Percentiles rank a stretch among this genome's conserved stretches.
Conservation (phyloP, 2,329 filamentous ascomycete genomes). For the Plenodomus lindquistii region DNA sequence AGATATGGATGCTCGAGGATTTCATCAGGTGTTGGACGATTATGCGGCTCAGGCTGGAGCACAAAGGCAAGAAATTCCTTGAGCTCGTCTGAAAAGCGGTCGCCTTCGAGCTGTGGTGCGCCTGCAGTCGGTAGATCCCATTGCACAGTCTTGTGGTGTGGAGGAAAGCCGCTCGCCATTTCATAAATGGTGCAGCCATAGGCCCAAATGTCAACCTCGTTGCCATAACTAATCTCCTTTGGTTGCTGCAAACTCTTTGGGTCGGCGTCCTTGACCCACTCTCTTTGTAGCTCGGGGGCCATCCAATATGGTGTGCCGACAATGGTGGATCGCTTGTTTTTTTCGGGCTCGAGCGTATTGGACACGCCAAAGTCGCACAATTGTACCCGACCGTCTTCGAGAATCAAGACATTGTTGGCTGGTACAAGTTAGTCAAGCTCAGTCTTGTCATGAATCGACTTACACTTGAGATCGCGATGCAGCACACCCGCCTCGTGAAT, state of each 20-base stretch:
- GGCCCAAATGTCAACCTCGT: slow-evolving; percentile 75
- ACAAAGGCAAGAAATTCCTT: slow-evolving; percentile 74
- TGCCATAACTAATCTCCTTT: slow-evolving; percentile 57
- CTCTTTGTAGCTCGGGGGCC: slow-evolving; percentile 69
- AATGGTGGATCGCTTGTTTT: slow-evolving; percentile 77
- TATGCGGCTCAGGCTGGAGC: slow-evolving; percentile 68
- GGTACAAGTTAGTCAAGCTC: no score
- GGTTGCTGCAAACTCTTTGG: slow-evolving; percentile 56
- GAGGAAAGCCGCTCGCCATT: slow-evolving; percentile 77
- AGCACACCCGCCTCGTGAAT: slow-evolving; percentile 69
- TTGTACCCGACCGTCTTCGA: slow-evolving; percentile 75
- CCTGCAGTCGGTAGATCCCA: slow-evolving; percentile 48
- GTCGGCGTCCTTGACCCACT: slow-evolving; percentile 60
- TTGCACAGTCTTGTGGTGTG: slow-evolving; percentile 58
- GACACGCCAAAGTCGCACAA: slow-evolving; percentile 86
- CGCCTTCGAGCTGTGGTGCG: slow-evolving; percentile 71
- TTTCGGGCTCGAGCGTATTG: slow-evolving; percentile 73
- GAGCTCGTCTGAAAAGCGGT: slow-evolving; percentile 69
- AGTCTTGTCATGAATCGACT: no score
- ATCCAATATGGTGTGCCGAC: slow-evolving; percentile 87
- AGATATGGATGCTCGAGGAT: slow-evolving; percentile 74
- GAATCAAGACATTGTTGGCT: slow-evolving; percentile 78
- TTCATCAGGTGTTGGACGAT: slow-evolving; percentile 70
- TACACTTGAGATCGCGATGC: slow-evolving; percentile 67
- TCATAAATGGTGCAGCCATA: slow-evolving; percentile 81